Conservation (phyloP, 75 land plant species). For the Adiantum capillusveneris region DNA sequence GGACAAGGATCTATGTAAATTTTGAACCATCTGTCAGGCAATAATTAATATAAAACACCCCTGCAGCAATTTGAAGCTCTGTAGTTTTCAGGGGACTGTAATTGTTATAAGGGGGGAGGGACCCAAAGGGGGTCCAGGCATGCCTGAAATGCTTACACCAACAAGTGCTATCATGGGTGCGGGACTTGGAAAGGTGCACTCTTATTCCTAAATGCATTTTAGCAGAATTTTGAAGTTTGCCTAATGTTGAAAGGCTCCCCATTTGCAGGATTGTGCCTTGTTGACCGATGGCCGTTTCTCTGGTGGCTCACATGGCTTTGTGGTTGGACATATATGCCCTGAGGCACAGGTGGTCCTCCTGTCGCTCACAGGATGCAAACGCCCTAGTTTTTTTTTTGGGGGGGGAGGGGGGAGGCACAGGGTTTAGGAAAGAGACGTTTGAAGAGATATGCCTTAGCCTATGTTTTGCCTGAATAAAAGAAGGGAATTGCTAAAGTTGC, state of each 20-base stretch:
- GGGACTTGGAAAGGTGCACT: slow-evolving; percentile 92
- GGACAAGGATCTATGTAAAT: not conserved
- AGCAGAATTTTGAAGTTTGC: no score
- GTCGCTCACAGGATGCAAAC: not conserved
- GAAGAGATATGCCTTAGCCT: no score
- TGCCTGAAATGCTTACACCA: slow-evolving; percentile 99
- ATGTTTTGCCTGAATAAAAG: no score
- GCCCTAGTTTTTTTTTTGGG: no score
- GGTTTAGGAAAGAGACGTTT: no score
- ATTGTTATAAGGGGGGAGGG: slow-evolving; percentile 96
- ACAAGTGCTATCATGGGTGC: slow-evolving; percentile 99
- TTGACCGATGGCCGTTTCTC: slow-evolving; percentile 97
- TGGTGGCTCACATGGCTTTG: slow-evolving; percentile 99
- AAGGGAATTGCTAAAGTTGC: no score
- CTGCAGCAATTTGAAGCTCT: not conserved
- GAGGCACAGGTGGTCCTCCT: slow-evolving; percentile 72
- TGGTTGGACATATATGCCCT: slow-evolving; percentile 94
- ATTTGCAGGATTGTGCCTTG: slow-evolving; percentile 76
- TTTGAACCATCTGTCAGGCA: no score
- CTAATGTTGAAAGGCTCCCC: no score
- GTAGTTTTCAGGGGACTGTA: slow-evolving; percentile 58
- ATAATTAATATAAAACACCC: no score
- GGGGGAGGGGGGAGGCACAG: no score
- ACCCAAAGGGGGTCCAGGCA: slow-evolving; percentile 98
- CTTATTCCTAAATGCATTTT: no score